Conservation (phyloP, 139 green algal genomes). For the Chlamydomonas sp. region DNA sequence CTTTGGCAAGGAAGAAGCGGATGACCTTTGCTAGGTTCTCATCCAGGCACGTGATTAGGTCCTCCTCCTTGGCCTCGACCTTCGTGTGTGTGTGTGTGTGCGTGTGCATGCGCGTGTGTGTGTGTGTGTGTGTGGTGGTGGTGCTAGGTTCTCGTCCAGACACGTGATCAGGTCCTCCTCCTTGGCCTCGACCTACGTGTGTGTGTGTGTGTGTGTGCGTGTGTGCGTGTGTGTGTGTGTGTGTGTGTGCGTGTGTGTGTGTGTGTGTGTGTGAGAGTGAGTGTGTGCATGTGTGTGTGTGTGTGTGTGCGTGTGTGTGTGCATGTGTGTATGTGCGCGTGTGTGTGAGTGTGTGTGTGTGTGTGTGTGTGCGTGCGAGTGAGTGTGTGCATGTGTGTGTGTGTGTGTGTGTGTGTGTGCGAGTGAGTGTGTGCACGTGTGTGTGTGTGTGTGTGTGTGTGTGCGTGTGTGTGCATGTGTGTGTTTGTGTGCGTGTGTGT, state of each 20-base stretch:
- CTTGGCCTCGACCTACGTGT: conserved; percentile 9
- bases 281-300: neutral
- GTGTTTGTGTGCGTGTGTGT: too few relatives aligned
- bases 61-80: conserved; percentile 12
- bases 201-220: neutral
- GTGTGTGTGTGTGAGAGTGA: neutral
- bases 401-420: too few relatives aligned
- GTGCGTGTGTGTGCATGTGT: neutral
- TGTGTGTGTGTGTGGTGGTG: too few relatives aligned
- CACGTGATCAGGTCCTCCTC: neutral
- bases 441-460: neutral
- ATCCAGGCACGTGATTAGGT: conserved; percentile 1
- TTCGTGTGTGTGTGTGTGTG: neutral
- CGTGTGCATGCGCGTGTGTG: neutral
- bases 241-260: neutral
- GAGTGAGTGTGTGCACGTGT: neutral
- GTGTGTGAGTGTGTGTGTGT: neutral
- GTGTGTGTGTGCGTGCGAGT: neutral
- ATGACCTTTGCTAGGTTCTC: conserved; percentile 9
- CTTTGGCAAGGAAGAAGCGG: conserved; percentile 7
- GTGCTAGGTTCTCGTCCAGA: conserved; percentile 12
- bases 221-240: neutral
- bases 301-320: neutral
- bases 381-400: too few relatives aligned
- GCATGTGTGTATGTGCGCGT: neutral